These are phyloP conservation scores for Phytopythium delawarense DNA, from an alignment of 352 stramenopile genomes.

Conservation along the genomic window DNA sequence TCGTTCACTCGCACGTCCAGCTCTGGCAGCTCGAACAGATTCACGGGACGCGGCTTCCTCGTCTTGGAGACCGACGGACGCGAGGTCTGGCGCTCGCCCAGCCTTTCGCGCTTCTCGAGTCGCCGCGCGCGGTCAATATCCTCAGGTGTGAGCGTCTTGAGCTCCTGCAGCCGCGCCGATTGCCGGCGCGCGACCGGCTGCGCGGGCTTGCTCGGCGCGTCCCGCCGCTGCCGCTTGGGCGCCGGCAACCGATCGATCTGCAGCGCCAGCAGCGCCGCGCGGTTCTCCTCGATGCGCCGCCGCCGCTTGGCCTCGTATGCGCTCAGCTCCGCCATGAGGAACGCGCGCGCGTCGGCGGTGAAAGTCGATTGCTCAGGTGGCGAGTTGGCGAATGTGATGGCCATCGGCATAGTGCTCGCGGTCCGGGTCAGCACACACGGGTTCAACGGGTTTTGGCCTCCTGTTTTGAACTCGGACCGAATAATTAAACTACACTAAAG, in stretches of 20 bases:
- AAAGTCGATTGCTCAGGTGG: background rate
- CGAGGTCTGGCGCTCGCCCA: background rate
- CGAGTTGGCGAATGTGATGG: background rate
- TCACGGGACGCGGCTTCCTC: background rate
- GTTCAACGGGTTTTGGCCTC: background rate
- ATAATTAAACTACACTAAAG: background rate
- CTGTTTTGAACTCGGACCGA: background rate
- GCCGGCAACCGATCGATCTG: conserved; percentile 17
- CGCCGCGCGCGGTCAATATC: background rate
- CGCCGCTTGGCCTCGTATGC: conserved; percentile 61
- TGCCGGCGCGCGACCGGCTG: background rate
- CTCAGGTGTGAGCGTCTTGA: too few species aligned
- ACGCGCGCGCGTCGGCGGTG: background rate
- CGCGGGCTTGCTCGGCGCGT: background rate
- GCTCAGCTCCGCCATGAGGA: conserved; percentile 13
- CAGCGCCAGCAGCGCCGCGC: conserved; percentile 33
- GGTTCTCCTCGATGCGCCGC: conserved; percentile 52
- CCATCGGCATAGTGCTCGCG: background rate
- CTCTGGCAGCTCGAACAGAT: background rate
- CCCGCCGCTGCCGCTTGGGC: conserved; percentile 7
- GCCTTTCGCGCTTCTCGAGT: background rate
- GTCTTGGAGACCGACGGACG: background rate
- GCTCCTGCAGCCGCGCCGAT: background rate
- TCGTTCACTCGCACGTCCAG: background rate
- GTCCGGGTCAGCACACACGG: background rate